Evolutionary conservation across 2,329 filamentous ascomycete genomes (phyloP), one percentile per base, ranked within the genome.

Genomic region (Davidsoniella neocaledoniae): DNA sequence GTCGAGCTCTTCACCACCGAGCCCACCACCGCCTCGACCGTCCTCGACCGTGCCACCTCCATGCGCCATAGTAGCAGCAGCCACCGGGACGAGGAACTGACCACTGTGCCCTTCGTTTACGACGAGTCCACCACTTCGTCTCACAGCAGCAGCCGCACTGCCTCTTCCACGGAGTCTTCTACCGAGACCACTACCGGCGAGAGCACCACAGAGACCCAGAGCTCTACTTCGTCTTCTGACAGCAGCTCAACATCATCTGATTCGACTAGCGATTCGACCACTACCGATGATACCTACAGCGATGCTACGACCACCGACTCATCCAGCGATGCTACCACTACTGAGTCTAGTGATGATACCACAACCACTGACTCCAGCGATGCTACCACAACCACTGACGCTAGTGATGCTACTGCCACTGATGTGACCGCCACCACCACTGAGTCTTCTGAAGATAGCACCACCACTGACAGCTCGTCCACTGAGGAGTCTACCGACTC

Each of bases 1-100:
- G 49, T 57, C 25, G 56, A 55, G 16, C 52, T 57, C 2, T 57
- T 58, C 45, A 57, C 58, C n/a, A 57, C 59, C 36, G 25, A 37
- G 45, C 26, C 39, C 17, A 26, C 12, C 12, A 9, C 6, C 8
- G 10, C 26, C 2, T 16, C 45, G 1, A 25, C 40, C 12, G 16
- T 43, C 4, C n/a, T 29, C 19, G 23, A 39, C 39, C 8, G 29
- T 14, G 14, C 4, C 26, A 47, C 19, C 9, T 46, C 21, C 3
- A 33, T 9, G 29, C 29, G 3, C 2, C 29, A 33, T 9, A 9
- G 10, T 10, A 29, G 29, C 29, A 33, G 29, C 9, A 33, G 9
- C 29, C 8, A 12, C 9, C 29, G 9, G 8, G 29, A 33, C 8
- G 29, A 33, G 29, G 29, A 33, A 33, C 12, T 9, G 8, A 10